Evolutionary conservation across 1,139 yeast genomes (phyloP), one percentile per base, ranked within the genome.

Genomic region (Yamadazyma membranifaciens): DNA sequence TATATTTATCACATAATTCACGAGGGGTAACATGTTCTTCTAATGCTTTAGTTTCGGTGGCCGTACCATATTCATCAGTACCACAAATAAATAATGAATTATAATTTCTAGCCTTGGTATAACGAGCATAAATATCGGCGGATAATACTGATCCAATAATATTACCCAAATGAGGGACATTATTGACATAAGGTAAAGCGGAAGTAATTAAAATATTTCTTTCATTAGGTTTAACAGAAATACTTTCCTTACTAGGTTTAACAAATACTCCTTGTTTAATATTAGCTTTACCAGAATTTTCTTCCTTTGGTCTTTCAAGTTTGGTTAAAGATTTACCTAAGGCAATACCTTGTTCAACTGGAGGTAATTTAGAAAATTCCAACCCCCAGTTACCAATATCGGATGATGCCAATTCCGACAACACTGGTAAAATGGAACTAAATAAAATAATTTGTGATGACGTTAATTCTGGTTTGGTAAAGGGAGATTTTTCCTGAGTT

Each of bases 61-160:
- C 99, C 46, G 99, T 92, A 61, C 99, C 99, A 62, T 92, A 94
- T 67, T 92, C 99, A 62, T 92, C 99, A 30, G 98, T 94, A 67
- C 99, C 99, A 67, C 98, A 89, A 45, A 92, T 68, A 57, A 72
- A 92, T 47, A 92, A 69, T 16, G 96, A 75, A 60, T 91, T 92
- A 69, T 85, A 83, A 63, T 89, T 87, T 69, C 97, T 81, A 51
- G 85, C 82, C 64, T 89, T 91, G 59, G 87, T 81, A 65, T 87
- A 92, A 61, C 98, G 82, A 42, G 98, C 78, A 67, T 80, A 94
- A 48, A 92, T 87, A 69, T 92, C 99, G 28, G 98, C 98, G 45
- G 92, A 81, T 49, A 92, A 75, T 28, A 92, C 98, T 31, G 96
- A 85, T 7, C 99, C 99, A 45, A 92, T 80, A 54, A 92, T 89